Base-by-base conservation (phyloP, 306 rosid genomes). In the Gynostemma pentaphyllum region DNA sequence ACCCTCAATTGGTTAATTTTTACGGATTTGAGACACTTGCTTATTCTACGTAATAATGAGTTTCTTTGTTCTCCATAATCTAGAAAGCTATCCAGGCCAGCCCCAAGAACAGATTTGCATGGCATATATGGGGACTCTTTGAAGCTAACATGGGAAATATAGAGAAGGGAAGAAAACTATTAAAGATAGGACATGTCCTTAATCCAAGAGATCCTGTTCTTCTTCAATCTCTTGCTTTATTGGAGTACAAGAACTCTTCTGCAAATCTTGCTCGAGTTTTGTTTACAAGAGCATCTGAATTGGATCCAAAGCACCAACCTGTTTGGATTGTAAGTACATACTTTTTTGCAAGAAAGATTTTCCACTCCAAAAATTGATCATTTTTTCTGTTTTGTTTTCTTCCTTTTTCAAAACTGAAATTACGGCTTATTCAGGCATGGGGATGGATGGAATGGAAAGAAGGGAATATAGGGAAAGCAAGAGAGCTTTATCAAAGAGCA, bases 361-460 rank as follows among this genome's bases (percentile, higher is more conserved):
- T 9, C 30, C 18, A 9, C 11, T 60, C 48, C 48, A 21, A 18
- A 60, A 9, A 44, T n/a, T 0, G 51, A 41, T 34, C 49, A 32
- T 21, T 0, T 40, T 36, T 64, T 46, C 44, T 30, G 28, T 30
- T 37, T 21, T 22, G 50, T 29, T 66, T 66, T 26, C 28, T 8
- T 36, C 62, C 15, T 27, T 42, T 22, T 26, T 18, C 14, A 56
- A 28, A 16, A 28, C 42, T 51, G 12, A 39, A 70, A 67, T 23
- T 23, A 70, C 62, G 45, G 80, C 75, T 28, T 48, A 54, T 75
- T 76, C 78, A 91, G 98, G 98, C 98, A 30, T 91, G 98, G 98
- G 98, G 98, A 66, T 91, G 98, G 98, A 91, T 91, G 96, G 98
- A 91, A 77, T 91, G 98, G 96, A 91, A 88, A 76, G 98, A 88